A percentile compares a stretch with the other conserved stretches of the same genome.
These are phyloP conservation scores for Graphiopsis chlorocephala DNA, from an alignment of 2,329 filamentous ascomycete genomes.

Conservation along the genomic window DNA sequence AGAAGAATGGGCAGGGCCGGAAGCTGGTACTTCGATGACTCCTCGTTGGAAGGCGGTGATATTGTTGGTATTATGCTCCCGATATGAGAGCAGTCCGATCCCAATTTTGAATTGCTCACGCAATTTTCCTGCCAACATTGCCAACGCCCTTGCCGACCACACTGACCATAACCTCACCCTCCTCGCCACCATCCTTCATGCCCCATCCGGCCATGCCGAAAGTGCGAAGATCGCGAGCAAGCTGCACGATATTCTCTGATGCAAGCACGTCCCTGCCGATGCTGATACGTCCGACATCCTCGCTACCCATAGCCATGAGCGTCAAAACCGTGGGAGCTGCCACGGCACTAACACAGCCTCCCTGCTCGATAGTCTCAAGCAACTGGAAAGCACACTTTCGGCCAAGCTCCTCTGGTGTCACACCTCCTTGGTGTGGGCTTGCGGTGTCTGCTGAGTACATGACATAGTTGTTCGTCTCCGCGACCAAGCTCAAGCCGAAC, in stretches of 20 bases:
- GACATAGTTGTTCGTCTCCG: conserved; percentile 83
- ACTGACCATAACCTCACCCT: conserved; percentile 74
- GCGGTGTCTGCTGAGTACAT: conserved; percentile 84
- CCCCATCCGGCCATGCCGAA: conserved; percentile 93
- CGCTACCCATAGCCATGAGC: conserved; percentile 96
- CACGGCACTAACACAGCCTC: conserved; percentile 74
- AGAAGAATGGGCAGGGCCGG: not conserved
- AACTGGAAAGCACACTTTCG: conserved; percentile 85
- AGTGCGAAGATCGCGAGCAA: conserved; percentile 80
- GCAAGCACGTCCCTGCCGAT: conserved; percentile 79
- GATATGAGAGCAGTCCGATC: not conserved
- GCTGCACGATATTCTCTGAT: conserved; percentile 72
- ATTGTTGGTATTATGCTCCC: not conserved
- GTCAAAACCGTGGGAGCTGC: conserved; percentile 74
- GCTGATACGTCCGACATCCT: conserved; percentile 86
- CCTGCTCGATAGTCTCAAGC: conserved; percentile 75
- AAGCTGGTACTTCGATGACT: not conserved
- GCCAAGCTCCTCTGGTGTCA: conserved; percentile 86
- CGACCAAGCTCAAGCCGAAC: conserved; percentile 86
- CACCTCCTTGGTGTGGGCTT: conserved; percentile 71
- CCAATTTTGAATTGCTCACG: conserved; percentile 31
- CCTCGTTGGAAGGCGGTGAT: not conserved
- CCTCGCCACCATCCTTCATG: conserved; percentile 65
- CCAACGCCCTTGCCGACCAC: conserved; percentile 92
- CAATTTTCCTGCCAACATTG: conserved; percentile 90